phyloP scores from a whole-genome alignment of 257 asterid species.

The Solanum habrochaites region DNA sequence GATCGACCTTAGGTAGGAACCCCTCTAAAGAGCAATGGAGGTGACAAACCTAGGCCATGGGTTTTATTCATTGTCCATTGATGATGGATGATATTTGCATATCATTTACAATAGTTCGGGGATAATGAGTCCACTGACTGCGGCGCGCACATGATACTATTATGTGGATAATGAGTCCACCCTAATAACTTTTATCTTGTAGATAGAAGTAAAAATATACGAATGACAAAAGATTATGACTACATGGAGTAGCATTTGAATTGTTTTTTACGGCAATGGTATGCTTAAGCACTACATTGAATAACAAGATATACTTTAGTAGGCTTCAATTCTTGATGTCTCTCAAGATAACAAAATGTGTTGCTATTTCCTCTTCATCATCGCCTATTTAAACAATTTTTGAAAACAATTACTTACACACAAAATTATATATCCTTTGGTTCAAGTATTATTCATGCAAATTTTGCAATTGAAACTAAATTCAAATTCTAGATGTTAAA shows the following conservation, averaged over 20 bases:
- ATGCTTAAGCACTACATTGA: background rate
- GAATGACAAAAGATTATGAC: background rate
- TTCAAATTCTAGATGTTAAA: background rate
- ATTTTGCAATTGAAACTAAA: background rate
- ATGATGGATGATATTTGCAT: too few relatives aligned
- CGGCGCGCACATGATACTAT: background rate
- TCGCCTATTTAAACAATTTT: background rate
- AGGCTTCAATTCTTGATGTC: background rate
- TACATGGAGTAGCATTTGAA: background rate
- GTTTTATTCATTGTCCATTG: too few relatives aligned
- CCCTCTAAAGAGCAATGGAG: slow-evolving; percentile 18
- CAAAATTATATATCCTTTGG: background rate
- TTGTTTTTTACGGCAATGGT: background rate
- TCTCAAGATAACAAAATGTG: background rate
- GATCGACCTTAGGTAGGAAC: background rate
- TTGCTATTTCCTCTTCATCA: background rate
- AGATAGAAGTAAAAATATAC: background rate
- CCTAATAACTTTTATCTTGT: background rate
- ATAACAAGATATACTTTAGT: background rate
- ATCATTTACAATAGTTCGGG: too few relatives aligned
- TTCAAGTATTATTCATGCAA: background rate
- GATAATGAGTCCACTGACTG: background rate
- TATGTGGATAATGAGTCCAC: background rate
- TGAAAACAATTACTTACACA: background rate
- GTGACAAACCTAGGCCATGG: slow-evolving; percentile 9